These are phyloP conservation scores for Lichtheimia ramosa DNA, from an alignment of 371 early-diverging fungal genomes.

Conservation along the genomic window DNA sequence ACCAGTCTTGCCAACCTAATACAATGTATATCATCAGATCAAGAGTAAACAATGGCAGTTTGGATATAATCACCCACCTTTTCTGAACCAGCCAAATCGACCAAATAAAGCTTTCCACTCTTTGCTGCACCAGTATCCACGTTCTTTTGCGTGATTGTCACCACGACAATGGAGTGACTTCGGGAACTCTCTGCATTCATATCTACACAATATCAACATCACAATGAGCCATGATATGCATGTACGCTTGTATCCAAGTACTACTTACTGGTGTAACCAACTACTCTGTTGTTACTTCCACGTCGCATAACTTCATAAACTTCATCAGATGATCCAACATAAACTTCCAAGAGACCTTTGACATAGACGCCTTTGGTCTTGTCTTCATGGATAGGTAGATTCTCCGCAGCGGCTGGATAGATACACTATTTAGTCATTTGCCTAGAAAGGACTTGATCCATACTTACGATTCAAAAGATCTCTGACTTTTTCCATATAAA, in stretches of 20 bases:
- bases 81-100: slow-evolving; percentile 99
- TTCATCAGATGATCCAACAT: slow-evolving; percentile 89
- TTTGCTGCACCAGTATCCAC: slow-evolving; percentile 81
- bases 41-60: not conserved
- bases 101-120: slow-evolving; percentile 90
- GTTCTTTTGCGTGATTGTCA: slow-evolving; percentile 92
- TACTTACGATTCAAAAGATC: slow-evolving; percentile 89
- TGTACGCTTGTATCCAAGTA: not conserved
- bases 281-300: slow-evolving; percentile 86
- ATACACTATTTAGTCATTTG: not conserved
- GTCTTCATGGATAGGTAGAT: slow-evolving; percentile 94
- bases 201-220: slow-evolving; percentile 36
- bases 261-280: slow-evolving; percentile 81
- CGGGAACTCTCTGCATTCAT: slow-evolving; percentile 98
- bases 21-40: not conserved
- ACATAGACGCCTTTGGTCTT: slow-evolving; percentile 93
- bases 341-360: slow-evolving; percentile 91
- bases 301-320: slow-evolving; percentile 93
- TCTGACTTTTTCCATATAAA: slow-evolving; percentile 98
- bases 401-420: slow-evolving; percentile 72
- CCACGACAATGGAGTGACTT: slow-evolving; percentile 95
- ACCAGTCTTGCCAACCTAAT: slow-evolving; percentile 89
- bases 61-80: slow-evolving; percentile 47
- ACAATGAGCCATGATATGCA: not conserved
- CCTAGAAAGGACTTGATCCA: not conserved